Evolutionary conservation across 2,329 filamentous ascomycete species (phyloP).

Genomic region (Colletotrichum agaves): DNA sequence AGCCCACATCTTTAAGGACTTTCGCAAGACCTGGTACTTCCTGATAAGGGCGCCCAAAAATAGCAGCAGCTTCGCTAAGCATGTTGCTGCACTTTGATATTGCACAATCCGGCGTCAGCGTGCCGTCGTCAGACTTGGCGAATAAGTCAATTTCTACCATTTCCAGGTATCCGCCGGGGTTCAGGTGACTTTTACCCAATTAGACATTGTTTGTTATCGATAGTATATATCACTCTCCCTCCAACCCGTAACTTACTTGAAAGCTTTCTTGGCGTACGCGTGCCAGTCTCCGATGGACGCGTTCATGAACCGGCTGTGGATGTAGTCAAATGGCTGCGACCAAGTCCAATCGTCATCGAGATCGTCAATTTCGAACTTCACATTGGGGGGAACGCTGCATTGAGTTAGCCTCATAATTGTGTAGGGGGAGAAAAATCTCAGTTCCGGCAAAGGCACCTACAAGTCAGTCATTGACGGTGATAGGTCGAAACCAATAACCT

Average conservation of each 20-base stretch:
- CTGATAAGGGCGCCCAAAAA: constrained; percentile 43
- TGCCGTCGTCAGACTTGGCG: constrained; percentile 54
- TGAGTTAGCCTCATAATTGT: constrained; percentile 30
- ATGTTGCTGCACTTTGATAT: constrained; percentile 40
- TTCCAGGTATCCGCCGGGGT: constrained; percentile 60
- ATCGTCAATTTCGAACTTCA: constrained; percentile 53
- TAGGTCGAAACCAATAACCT: constrained; percentile 52
- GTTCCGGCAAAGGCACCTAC: constrained; percentile 35
- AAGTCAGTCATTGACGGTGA: constrained; percentile 53
- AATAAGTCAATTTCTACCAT: constrained; percentile 54
- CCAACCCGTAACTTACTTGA: constrained; percentile 42
- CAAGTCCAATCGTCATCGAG: constrained; percentile 42
- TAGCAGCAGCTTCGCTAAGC: constrained; percentile 21
- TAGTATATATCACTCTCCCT: no score
- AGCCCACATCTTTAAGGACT: constrained; percentile 44
- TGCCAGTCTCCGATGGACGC: constrained; percentile 65
- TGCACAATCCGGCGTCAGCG: constrained; percentile 39
- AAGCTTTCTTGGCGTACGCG: constrained; percentile 56
- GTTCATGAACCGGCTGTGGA: constrained; percentile 66
- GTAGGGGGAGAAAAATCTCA: no score
- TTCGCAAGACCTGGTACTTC: constrained; percentile 38
- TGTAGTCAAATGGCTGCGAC: constrained; percentile 64
- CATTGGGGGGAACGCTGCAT: constrained; percentile 50
- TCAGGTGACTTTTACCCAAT: constrained; percentile 49
- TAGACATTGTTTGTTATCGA: no score